Evolutionary conservation across 371 early-diverging fungal species (phyloP).

Genomic region (Apophysomyces variabilis): DNA sequence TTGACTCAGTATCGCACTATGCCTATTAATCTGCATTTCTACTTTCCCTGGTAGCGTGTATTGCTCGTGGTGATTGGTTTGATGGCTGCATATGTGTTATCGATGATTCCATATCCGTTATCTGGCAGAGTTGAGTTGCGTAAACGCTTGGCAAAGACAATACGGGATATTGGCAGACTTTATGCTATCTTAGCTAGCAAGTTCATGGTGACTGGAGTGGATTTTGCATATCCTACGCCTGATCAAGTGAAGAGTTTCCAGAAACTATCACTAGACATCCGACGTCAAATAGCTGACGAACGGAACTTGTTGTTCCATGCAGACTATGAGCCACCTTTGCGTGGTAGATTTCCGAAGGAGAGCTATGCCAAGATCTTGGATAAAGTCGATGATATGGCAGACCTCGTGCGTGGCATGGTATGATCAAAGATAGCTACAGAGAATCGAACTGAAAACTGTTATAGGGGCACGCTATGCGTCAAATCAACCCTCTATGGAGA

Average conservation of each 20-base stretch:
- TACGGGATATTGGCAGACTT: conserved; percentile 42
- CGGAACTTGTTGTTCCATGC: conserved; percentile 31
- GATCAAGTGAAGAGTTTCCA: conserved; percentile 30
- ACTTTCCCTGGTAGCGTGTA: conserved; percentile 31
- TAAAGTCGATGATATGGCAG: conserved; percentile 48
- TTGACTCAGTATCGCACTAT: neutral
- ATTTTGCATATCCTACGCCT: conserved; percentile 5
- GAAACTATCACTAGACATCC: conserved; percentile 33
- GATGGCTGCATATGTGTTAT: conserved; percentile 37
- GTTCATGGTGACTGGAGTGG: conserved; percentile 4
- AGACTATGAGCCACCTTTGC: conserved; percentile 45
- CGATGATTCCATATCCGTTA: conserved; percentile 40
- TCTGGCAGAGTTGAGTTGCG: conserved; percentile 50
- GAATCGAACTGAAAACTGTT: no score
- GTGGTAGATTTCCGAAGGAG: conserved; percentile 41
- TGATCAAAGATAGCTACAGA: neutral
- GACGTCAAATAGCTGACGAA: conserved; percentile 46
- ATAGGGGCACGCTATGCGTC: conserved; percentile 23
- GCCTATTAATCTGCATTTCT: neutral
- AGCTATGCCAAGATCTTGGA: conserved; percentile 35
- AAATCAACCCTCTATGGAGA: conserved; percentile 27
- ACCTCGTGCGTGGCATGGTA: conserved; percentile 45
- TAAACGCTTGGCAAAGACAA: conserved; percentile 43
- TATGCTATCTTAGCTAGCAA: conserved; percentile 38
- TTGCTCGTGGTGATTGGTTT: conserved; percentile 45